phyloP scores from a whole-genome alignment of 2,329 filamentous ascomycete species.

The Alternaria ethzedia region DNA sequence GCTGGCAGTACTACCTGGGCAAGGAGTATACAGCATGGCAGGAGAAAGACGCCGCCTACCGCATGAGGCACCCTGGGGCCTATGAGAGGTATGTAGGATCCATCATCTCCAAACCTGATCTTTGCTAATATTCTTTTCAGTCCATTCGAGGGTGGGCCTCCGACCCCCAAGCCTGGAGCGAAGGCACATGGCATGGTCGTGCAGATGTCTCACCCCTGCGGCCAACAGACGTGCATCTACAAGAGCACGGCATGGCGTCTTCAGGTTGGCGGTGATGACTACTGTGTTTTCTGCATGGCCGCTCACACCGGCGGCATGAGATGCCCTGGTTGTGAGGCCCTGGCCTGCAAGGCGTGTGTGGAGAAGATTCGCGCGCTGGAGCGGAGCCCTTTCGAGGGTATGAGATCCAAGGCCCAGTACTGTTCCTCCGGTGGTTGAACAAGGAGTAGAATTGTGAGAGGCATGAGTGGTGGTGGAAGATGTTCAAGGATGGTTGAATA shows the following conservation, averaged over 20 bases:
- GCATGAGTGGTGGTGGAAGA: neutral
- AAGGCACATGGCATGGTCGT: conserved; percentile 14
- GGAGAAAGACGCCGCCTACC: neutral
- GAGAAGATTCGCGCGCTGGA: conserved; percentile 1
- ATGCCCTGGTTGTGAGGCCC: conserved; percentile 20
- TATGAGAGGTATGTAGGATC: neutral
- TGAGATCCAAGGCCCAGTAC: neutral
- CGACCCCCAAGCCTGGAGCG: neutral
- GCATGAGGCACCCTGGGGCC: conserved; percentile 8
- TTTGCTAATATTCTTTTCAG: neutral
- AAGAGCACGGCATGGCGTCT: neutral
- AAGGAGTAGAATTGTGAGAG: neutral
- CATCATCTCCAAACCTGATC: neutral
- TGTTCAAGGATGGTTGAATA: neutral
- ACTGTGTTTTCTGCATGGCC: conserved; percentile 19
- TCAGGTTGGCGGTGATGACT: conserved; percentile 5
- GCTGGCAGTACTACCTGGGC: conserved; percentile 2
- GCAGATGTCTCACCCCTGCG: conserved; percentile 14
- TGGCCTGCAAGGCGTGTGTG: conserved; percentile 18
- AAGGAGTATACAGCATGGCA: conserved; percentile 11
- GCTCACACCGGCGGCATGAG: neutral
- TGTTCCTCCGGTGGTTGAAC: neutral
- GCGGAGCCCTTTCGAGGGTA: neutral
- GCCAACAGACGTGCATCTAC: conserved; percentile 4
- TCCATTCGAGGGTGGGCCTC: neutral